Conservation (phyloP, 441 rosid genomes). For the Adansonia gregorii region DNA sequence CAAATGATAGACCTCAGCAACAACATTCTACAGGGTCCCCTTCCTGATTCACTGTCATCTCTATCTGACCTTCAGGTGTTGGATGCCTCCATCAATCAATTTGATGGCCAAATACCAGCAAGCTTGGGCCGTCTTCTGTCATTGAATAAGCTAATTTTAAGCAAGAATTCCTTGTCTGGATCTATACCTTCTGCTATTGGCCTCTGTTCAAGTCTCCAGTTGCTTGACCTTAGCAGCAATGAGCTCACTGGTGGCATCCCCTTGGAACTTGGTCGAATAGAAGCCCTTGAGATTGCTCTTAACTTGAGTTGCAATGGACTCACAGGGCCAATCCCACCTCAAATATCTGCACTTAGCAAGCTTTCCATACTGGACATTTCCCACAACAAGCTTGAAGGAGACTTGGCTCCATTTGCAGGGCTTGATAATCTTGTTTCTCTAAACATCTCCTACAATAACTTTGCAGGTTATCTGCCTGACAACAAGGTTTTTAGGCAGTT, state of each 20-base stretch:
- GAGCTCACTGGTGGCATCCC: slow-evolving; percentile 75
- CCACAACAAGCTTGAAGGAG: slow-evolving; percentile 78
- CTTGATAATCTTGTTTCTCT: slow-evolving; percentile 86
- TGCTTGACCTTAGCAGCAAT: slow-evolving; percentile 90
- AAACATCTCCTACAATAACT: slow-evolving; percentile 80
- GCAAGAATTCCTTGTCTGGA: slow-evolving; percentile 75
- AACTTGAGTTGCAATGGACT: slow-evolving; percentile 85
- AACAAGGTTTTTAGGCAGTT: slow-evolving; percentile 79
- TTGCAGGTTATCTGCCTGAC: slow-evolving; percentile 91
- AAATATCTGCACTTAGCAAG: slow-evolving; percentile 78
- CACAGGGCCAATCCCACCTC: slow-evolving; percentile 73
- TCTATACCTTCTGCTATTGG: slow-evolving; percentile 72
- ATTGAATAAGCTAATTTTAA: slow-evolving; percentile 65
- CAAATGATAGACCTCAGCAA: slow-evolving; percentile 91
- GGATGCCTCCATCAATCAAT: slow-evolving; percentile 66
- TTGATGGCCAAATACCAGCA: slow-evolving; percentile 64
- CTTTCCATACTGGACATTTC: slow-evolving; percentile 84
- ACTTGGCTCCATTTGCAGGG: slow-evolving; percentile 55
- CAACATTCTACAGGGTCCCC: slow-evolving; percentile 67
- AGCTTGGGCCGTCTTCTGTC: slow-evolving; percentile 78
- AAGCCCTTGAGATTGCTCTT: slow-evolving; percentile 86
- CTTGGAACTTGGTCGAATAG: slow-evolving; percentile 66
- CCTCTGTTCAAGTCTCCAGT: slow-evolving; percentile 74
- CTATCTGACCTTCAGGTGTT: slow-evolving; percentile 75
- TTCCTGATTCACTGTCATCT: slow-evolving; percentile 69